Conservation (phyloP, 768 basidiomycete species). For the Leccinum olivaceopallidum region DNA sequence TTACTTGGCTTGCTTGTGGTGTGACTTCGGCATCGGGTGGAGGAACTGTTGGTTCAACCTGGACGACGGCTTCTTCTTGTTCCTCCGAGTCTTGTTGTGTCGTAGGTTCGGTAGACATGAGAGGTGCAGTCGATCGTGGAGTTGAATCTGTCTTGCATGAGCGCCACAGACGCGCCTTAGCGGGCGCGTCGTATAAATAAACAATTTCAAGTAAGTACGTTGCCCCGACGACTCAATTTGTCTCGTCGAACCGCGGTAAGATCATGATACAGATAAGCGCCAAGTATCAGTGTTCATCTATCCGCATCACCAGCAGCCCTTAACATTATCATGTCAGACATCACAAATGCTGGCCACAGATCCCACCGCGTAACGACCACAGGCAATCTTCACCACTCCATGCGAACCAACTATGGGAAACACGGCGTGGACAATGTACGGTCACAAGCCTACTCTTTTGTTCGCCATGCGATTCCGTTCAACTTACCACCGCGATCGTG, state of each 20-base stretch:
- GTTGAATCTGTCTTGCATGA: neutral
- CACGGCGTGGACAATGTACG: constrained; percentile 62
- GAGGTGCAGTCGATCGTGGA: neutral
- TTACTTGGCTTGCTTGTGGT: constrained; percentile 3
- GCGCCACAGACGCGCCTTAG: constrained; percentile 7
- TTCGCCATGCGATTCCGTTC: neutral
- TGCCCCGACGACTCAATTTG: neutral
- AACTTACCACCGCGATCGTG: constrained; percentile 2
- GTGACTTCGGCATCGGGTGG: constrained; percentile 7
- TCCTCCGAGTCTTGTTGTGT: constrained; percentile 4
- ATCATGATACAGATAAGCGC: too few species aligned
- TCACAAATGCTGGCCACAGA: constrained; percentile 1
- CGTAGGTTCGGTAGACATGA: constrained; percentile 18
- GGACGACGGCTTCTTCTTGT: constrained; percentile 1
- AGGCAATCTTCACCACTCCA: constrained; percentile 38
- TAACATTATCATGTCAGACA: constrained; percentile 6
- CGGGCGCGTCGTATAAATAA: neutral
- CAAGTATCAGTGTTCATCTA: neutral
- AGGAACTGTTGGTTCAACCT: constrained; percentile 3
- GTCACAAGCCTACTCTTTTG: neutral
- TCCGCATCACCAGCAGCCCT: neutral
- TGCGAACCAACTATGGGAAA: constrained; percentile 51
- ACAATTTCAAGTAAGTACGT: neutral
- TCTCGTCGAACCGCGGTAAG: neutral
- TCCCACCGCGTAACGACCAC: constrained; percentile 25